phyloP scores from a whole-genome alignment of 352 stramenopile genomes.

The Chrysophaeum taylorii region DNA sequence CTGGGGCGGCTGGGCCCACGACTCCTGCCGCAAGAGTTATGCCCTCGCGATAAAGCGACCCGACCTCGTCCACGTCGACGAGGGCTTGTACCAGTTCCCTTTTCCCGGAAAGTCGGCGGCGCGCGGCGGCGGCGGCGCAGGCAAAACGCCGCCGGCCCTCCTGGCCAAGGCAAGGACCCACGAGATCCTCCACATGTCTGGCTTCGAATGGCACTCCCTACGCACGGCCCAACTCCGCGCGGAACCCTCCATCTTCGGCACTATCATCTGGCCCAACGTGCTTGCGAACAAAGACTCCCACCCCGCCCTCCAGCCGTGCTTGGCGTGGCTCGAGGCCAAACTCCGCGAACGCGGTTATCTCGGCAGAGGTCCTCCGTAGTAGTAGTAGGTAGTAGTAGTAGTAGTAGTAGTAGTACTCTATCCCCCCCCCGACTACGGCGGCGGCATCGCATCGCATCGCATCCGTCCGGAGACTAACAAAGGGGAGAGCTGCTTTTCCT shows the following conservation, averaged over 20 bases:
- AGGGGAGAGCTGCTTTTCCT: no score
- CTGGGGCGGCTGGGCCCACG: conserved; percentile 11
- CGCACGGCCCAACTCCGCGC: neutral
- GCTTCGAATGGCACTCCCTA: neutral
- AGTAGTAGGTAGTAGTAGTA: no score
- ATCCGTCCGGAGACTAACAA: no score
- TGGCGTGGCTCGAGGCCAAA: no score
- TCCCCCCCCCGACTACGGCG: no score
- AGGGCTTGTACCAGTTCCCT: neutral
- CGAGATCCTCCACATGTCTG: conserved; percentile 2
- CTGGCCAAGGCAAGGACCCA: neutral
- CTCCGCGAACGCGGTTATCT: no score
- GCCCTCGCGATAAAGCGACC: conserved; percentile 4
- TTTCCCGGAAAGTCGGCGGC: neutral
- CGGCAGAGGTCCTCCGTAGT: no score
- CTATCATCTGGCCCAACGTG: neutral
- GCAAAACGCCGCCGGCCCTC: neutral
- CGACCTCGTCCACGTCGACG: conserved; percentile 6
- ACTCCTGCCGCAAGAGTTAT: conserved; percentile 5
- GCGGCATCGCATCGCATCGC: no score
- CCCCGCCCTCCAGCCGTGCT: no score
- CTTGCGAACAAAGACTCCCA: no score
- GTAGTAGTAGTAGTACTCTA: no score
- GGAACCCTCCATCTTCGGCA: neutral
- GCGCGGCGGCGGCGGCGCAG: neutral